phyloP scores from a whole-genome alignment of 306 rosid species.

The Hylodesmum podocarpum region DNA sequence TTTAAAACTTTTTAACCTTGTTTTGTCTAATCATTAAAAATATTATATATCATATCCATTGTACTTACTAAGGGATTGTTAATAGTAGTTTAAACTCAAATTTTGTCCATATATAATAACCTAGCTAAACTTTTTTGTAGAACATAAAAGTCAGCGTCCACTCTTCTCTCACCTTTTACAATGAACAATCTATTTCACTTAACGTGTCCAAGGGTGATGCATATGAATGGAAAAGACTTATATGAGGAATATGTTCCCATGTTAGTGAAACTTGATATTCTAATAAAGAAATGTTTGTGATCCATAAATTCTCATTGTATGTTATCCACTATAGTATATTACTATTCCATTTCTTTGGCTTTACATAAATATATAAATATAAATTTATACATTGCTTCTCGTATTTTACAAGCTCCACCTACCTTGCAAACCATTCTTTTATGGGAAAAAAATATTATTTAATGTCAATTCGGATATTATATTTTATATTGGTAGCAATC shows the following conservation, averaged over 20 bases:
- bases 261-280: conserved; percentile 13
- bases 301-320: neutral
- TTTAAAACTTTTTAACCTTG: neutral
- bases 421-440: neutral
- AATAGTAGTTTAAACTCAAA: neutral
- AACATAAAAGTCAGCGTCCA: neutral
- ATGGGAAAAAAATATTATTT: neutral
- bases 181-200: neutral
- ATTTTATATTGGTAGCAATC: neutral
- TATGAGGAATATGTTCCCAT: conserved; percentile 30
- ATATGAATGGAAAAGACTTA: conserved; percentile 16
- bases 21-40: neutral
- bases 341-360: neutral
- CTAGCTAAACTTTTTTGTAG: neutral
- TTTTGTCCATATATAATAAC: neutral
- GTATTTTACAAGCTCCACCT: neutral
- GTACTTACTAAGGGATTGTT: neutral
- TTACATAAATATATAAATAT: neutral
- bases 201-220: conserved; percentile 1
- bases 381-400: neutral
- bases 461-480: neutral
- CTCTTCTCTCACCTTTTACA: neutral
- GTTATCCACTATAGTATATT: conserved; percentile 5
- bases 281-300: conserved; percentile 25
- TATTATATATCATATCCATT: too few relatives aligned